Conservation (phyloP, 2,329 filamentous ascomycete genomes). For the Cercospora zeina region DNA sequence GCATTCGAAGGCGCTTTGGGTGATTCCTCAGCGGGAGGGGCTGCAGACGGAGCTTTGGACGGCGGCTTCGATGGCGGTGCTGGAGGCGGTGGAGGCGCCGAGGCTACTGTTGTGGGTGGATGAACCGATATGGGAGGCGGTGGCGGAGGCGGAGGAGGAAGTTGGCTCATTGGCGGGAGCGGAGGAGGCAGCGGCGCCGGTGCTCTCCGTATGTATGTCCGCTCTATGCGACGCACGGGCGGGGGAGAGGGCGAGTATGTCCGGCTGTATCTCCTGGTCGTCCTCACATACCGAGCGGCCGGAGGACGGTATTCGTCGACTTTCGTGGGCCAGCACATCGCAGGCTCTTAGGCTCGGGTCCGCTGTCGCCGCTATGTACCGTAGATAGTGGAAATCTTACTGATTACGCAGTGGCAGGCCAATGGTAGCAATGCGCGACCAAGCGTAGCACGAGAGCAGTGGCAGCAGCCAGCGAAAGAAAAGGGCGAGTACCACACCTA, state of each 20-base stretch:
- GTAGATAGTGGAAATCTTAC: background rate
- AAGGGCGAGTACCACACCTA: conserved; percentile 5
- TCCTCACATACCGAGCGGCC: conserved; percentile 16
- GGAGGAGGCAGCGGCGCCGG: conserved; percentile 21
- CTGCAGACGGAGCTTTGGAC: background rate
- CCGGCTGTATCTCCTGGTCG: conserved; percentile 19
- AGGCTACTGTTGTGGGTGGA: conserved; percentile 22
- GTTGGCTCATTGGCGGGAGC: conserved; percentile 12
- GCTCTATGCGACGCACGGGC: conserved; percentile 26
- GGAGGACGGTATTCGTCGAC: conserved; percentile 23
- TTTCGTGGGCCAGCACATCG: conserved; percentile 17
- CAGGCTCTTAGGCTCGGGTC: background rate
- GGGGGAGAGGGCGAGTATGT: conserved; percentile 29
- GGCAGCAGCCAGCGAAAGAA: conserved; percentile 6
- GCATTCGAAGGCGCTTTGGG: too few relatives aligned
- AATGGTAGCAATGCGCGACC: conserved; percentile 1
- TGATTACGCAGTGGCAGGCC: background rate
- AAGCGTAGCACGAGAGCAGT: conserved; percentile 2
- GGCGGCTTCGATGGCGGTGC: background rate
- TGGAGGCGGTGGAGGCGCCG: conserved; percentile 8
- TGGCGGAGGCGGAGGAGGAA: conserved; percentile 14
- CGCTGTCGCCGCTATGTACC: background rate
- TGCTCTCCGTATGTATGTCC: conserved; percentile 29
- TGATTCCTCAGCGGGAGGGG: too few relatives aligned
- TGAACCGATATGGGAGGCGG: conserved; percentile 20